Evolutionary conservation across 164 flowering plant species (phyloP), one percentile per base, ranked within the genome.

Genomic region (Dillenia suffruticosa): DNA sequence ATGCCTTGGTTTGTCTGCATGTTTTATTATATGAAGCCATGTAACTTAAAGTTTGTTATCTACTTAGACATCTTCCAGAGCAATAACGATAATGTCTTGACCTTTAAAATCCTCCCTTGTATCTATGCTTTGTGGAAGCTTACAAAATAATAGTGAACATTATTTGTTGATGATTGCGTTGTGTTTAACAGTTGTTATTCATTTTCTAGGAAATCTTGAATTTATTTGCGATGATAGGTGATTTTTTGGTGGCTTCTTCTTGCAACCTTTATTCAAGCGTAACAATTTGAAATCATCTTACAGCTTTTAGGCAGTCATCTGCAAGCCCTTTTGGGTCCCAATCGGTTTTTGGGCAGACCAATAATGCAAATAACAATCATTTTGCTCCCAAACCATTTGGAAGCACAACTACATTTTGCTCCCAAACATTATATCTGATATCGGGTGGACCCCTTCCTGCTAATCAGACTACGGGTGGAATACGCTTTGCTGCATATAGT

Each of bases 221-320:
- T 40, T 62, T 51, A 44, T 0, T 48, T 43, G 13, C 15, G 9
- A 10, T 32, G 43, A 65, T 54, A 11, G 61, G 15, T 68, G 14
- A 48, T 43, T 61, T 22, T 32, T 48, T 51, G 16, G 14, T 22
- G 40, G 40, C 40, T 32, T 32, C 40, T 32, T 5, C 40, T 32
- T 32, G 40, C 40, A 32, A 4, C 40, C 40, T 32, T 32, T 32
- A 32, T 32, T 32, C 40, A 32, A 32, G 40, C 40, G 0, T 32
- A 32, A 32, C 40, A 32, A 51, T 17, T 52, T 65, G 12, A 13
- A 12, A 32, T 57, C 12, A 19, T 59, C 65, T 58, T 15, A 57
- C 83, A 95, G 99, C 99, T 68, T 95, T 95, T 84, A 97, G 97
- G 80, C 99, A 92, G 75, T 82, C 96, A 56, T 82, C 97, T 6